These are phyloP conservation scores for Fusarium caatingaense DNA, from an alignment of 2,329 filamentous ascomycete genomes.

Conservation along the genomic window DNA sequence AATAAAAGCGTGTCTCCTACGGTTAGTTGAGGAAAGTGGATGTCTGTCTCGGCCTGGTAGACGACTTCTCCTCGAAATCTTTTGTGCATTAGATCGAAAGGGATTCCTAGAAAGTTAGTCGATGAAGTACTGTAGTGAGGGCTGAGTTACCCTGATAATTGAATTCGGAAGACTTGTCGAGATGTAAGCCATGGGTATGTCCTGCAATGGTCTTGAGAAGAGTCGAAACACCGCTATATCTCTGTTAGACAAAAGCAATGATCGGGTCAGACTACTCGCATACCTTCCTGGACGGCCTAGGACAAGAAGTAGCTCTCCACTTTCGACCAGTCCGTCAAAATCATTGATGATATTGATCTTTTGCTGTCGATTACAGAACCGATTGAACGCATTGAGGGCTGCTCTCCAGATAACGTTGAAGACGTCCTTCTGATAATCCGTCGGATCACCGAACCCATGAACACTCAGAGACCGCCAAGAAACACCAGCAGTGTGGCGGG, in stretches of 20 bases:
- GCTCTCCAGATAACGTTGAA: constrained; percentile 64
- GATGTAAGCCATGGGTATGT: constrained; percentile 79
- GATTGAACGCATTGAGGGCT: constrained; percentile 57
- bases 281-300: constrained; percentile 64
- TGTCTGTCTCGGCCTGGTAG: constrained; percentile 84
- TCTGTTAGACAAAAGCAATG: not conserved
- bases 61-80: constrained; percentile 77
- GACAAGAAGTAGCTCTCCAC: constrained; percentile 78
- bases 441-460: constrained; percentile 72
- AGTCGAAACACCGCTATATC: constrained; percentile 75
- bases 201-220: constrained; percentile 84
- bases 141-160: constrained; percentile 75
- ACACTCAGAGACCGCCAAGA: constrained; percentile 73
- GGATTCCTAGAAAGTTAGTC: constrained; percentile 24
- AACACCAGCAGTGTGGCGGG: constrained; percentile 57
- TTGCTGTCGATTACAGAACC: constrained; percentile 62
- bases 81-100: constrained; percentile 37
- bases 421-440: constrained; percentile 75
- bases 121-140: fast-evolving
- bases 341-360: constrained; percentile 73
- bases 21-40: constrained; percentile 78
- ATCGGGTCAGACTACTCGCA: not conserved
- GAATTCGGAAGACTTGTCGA: constrained; percentile 75
- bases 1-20: constrained; percentile 82
- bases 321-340: constrained; percentile 73